Conservation (phyloP, 75 land plant species). For the Pseudotsuga menziesii region DNA sequence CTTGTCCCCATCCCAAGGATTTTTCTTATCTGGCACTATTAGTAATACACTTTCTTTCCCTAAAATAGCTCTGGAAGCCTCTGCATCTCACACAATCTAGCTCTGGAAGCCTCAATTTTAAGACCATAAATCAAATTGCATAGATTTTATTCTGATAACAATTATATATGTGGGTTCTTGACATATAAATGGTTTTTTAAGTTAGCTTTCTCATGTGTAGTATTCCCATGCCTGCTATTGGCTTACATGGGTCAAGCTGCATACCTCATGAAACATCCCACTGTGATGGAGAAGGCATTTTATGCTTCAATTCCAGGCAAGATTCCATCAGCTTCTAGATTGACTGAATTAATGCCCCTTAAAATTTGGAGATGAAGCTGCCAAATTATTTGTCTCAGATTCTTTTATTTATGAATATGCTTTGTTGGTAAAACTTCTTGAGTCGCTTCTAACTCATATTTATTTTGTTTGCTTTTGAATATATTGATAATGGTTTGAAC, state of each 20-base stretch:
- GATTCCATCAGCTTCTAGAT: neutral
- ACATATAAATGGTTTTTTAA: slow-evolving; percentile 12
- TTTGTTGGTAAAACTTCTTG: neutral
- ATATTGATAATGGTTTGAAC: neutral
- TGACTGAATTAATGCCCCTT: neutral
- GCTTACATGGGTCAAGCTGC: slow-evolving; percentile 98
- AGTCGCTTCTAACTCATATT: neutral
- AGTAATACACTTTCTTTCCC: too few relatives aligned
- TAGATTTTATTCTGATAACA: neutral
- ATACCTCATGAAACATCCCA: slow-evolving; percentile 65
- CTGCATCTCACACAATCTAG: too few relatives aligned
- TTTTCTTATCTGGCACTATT: too few relatives aligned
- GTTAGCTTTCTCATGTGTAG: slow-evolving; percentile 84
- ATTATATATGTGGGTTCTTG: neutral
- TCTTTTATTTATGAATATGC: neutral
- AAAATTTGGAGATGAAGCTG: neutral
- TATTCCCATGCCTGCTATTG: slow-evolving; percentile 84
- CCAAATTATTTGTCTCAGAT: neutral
- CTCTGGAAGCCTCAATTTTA: too few relatives aligned
- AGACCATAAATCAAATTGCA: neutral
- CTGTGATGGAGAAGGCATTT: slow-evolving; percentile 46
- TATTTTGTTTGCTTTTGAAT: too few relatives aligned
- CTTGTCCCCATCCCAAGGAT: too few relatives aligned
- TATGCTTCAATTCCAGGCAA: slow-evolving; percentile 90
- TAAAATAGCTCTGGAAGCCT: too few relatives aligned